Evolutionary conservation across 805 yeast genomes (phyloP).

Genomic region (Metschnikowia bowlesiae): DNA sequence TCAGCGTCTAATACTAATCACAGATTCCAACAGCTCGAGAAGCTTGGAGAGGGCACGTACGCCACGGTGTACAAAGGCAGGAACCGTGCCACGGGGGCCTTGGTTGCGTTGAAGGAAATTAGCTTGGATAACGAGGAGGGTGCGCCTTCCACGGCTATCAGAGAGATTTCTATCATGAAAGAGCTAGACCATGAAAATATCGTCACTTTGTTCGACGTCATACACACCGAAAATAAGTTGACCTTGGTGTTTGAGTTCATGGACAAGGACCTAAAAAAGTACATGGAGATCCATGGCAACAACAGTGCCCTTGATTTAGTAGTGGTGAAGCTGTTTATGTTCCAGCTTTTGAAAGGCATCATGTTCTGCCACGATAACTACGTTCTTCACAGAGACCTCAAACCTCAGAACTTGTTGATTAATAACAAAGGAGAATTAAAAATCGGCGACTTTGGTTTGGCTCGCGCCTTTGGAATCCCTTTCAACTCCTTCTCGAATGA

Average conservation of each 20-base stretch:
- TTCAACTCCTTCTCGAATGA: constrained; percentile 96
- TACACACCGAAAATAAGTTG: constrained; percentile 93
- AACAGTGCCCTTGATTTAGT: constrained; percentile 69
- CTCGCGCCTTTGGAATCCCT: constrained; percentile 97
- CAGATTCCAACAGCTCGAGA: constrained; percentile 59
- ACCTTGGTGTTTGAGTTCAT: constrained; percentile 90
- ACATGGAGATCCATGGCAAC: constrained; percentile 83
- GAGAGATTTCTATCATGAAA: constrained; percentile 93
- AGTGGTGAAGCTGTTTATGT: constrained; percentile 87
- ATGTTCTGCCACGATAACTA: constrained; percentile 81
- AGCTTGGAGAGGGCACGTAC: constrained; percentile 92
- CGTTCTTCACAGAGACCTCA: constrained; percentile 81
- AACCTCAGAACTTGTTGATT: constrained; percentile 92
- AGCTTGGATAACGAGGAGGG: constrained; percentile 95
- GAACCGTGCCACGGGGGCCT: constrained; percentile 77
- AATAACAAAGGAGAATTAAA: constrained; percentile 87
- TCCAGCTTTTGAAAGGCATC: constrained; percentile 85
- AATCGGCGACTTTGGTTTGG: constrained; percentile 94
- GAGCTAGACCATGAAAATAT: constrained; percentile 92
- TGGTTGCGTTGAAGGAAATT: constrained; percentile 94
- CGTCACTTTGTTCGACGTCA: constrained; percentile 88
- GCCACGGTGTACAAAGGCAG: constrained; percentile 98
- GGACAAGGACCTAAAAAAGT: constrained; percentile 90
- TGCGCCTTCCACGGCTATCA: constrained; percentile 95
- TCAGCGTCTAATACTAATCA: constrained; percentile 9